phyloP scores from a whole-genome alignment of 768 basidiomycete genomes.

The Hygrophoropsis aurantiaca region DNA sequence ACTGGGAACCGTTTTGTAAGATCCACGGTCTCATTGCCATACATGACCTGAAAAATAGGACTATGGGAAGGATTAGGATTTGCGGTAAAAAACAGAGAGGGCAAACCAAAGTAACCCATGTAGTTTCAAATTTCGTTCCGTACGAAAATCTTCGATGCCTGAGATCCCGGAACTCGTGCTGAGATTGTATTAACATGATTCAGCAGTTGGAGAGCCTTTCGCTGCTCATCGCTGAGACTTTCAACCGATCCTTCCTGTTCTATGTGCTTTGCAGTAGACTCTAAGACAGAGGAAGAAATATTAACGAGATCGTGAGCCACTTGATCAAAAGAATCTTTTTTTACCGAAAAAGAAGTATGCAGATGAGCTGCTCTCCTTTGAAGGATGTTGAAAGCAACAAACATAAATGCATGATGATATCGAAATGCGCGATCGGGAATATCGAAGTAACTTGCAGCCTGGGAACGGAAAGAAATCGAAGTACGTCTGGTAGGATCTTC shows the following conservation, averaged over 20 bases:
- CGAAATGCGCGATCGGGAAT: constrained; percentile 17
- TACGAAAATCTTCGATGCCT: constrained; percentile 22
- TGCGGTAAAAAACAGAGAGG: constrained; percentile 25
- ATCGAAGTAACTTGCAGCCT: constrained; percentile 22
- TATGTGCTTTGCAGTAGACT: constrained; percentile 5
- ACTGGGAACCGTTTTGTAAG: constrained; percentile 15
- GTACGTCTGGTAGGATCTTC: constrained; percentile 12
- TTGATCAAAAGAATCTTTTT: constrained; percentile 4
- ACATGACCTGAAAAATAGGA: constrained; percentile 31
- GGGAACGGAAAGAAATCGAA: constrained; percentile 13
- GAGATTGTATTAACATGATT: constrained; percentile 28
- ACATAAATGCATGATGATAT: constrained; percentile 24
- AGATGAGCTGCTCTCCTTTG: constrained; percentile 23
- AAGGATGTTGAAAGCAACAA: constrained; percentile 26
- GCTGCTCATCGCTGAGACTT: constrained; percentile 12
- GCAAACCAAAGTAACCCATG: constrained; percentile 27
- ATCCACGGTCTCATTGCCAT: constrained; percentile 16
- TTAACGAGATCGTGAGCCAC: constrained; percentile 11
- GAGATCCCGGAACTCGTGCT: constrained; percentile 30
- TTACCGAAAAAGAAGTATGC: constrained; percentile 21
- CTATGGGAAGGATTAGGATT: constrained; percentile 21
- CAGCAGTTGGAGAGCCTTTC: constrained; percentile 21
- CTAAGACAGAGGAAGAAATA: constrained; percentile 3
- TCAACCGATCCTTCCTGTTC: constrained; percentile 5
- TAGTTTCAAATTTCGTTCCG: constrained; percentile 26